Evolutionary conservation across 2,329 filamentous ascomycete genomes (phyloP).

Genomic region (Microdochium nivale): DNA sequence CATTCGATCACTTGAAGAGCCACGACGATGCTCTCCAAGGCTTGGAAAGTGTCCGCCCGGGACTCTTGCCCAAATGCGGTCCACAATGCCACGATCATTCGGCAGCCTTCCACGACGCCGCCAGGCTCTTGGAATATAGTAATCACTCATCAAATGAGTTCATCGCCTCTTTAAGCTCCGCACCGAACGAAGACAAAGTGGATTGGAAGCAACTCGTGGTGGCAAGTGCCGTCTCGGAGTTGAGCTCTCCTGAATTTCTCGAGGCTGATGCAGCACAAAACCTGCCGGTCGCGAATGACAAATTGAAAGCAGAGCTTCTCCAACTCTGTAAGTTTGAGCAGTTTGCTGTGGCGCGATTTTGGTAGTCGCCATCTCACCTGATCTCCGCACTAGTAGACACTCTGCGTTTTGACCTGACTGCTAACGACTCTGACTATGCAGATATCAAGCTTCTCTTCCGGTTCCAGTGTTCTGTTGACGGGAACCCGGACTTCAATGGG

Average conservation of each 20-base stretch:
- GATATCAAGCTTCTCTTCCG: conserved; percentile 35
- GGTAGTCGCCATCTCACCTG: too few relatives aligned
- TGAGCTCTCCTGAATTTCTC: not conserved
- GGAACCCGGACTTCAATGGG: not conserved
- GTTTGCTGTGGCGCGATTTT: too few relatives aligned
- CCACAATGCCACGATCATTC: conserved; percentile 15
- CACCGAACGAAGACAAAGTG: not conserved
- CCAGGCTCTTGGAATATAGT: conserved; percentile 11
- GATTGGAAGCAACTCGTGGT: not conserved
- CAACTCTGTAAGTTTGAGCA: conserved; percentile 31
- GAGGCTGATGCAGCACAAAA: not conserved
- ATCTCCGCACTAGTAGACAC: too few relatives aligned
- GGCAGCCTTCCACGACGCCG: conserved; percentile 17
- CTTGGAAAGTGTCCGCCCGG: conserved; percentile 3
- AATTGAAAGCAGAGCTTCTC: conserved; percentile 37
- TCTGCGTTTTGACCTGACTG: too few relatives aligned
- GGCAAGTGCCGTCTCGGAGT: not conserved
- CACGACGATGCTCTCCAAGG: conserved; percentile 11
- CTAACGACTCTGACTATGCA: not conserved
- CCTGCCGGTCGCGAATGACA: conserved; percentile 23
- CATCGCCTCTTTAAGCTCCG: not conserved
- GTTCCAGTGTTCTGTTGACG: conserved; percentile 27
- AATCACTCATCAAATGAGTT: not conserved
- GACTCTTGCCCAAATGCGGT: conserved; percentile 9
- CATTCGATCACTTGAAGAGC: conserved; percentile 5